Conservation (phyloP, 2,329 filamentous ascomycete species). For the Trichoderma cornu-damae region DNA sequence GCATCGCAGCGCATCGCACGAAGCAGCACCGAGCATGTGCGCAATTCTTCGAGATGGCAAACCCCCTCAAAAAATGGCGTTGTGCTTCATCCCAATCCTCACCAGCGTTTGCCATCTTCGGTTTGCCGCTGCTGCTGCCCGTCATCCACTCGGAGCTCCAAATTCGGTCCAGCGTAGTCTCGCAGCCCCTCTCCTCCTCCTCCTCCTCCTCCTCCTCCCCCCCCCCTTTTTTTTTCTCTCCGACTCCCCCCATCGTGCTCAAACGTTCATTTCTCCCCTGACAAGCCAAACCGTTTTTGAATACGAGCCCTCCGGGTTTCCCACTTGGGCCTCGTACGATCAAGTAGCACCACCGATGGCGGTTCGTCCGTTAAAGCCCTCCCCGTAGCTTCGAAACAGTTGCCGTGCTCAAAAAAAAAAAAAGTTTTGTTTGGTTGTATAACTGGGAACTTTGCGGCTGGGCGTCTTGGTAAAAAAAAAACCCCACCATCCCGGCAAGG, state of each 20-base stretch:
- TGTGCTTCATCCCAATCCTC: too few relatives aligned
- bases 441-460: too few relatives aligned
- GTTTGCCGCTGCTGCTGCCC: background rate
- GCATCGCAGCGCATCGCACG: too few relatives aligned
- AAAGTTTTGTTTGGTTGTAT: too few relatives aligned
- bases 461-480: too few relatives aligned
- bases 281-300: background rate
- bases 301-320: slow-evolving; percentile 12
- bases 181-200: too few relatives aligned
- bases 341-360: background rate
- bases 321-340: slow-evolving; percentile 11
- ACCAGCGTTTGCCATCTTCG: background rate
- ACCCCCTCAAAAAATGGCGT: too few relatives aligned
- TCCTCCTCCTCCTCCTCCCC: too few relatives aligned
- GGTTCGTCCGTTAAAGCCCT: background rate
- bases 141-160: background rate
- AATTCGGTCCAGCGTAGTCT: slow-evolving; percentile 5
- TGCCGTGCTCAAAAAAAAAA: too few relatives aligned
- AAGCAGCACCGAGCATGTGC: too few relatives aligned
- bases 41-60: too few relatives aligned
- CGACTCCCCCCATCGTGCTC: background rate
- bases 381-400: slow-evolving; percentile 1
- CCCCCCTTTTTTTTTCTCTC: too few relatives aligned
- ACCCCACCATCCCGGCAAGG: background rate
- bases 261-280: slow-evolving; percentile 16